Base-by-base conservation (phyloP, 2,329 filamentous ascomycete species). In the Hirsutella thompsonii region DNA sequence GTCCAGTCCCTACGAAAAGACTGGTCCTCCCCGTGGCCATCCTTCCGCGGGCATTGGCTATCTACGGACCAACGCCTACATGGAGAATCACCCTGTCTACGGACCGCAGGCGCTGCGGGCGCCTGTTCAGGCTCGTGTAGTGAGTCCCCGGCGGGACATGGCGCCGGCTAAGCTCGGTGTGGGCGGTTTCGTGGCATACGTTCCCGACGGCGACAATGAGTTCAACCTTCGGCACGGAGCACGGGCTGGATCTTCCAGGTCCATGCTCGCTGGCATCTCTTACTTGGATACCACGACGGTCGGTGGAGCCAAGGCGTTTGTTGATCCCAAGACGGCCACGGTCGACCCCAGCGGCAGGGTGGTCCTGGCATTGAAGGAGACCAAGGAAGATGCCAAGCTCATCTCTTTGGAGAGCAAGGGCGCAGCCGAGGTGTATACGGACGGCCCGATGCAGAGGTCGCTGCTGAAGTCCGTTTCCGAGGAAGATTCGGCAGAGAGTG, bases 1-100 rank as follows among this genome's bases (percentile, higher is more conserved):
- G 23, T 6, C 11, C 8, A 61, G 54, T 41, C 70, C 70, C 1
- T 78, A 75, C 46, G 66, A 68, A 10, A 61, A 62, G 37, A 55
- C 61, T 13, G 76, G 76, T 2, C 76, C 76, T n/a, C 76, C 76
- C 1, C 61, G 66, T 8, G 76, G 71, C 18, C 76, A 80, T 48
- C 76, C 76, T 4, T 80, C 76, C 13, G 76, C 71, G 26, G 76
- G 76, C 44, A 62, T 80, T 40, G 76, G 74, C 41, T 80, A 80
- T 56, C 60, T 79, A 42, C 70, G 76, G 40, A 76, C 74, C 1
- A 58, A 57, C 30, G 63, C 68, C 32, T 74, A 64, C 55, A 57
- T 74, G 49, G 68, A 75, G 44, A 79, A 79, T 55, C 74, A 80
- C 53, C 70, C 76, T 2, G 49, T 76, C 19, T 78, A 79, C 50